phyloP scores from a whole-genome alignment of 129 eudicot genomes.

The Tagetes patula region DNA sequence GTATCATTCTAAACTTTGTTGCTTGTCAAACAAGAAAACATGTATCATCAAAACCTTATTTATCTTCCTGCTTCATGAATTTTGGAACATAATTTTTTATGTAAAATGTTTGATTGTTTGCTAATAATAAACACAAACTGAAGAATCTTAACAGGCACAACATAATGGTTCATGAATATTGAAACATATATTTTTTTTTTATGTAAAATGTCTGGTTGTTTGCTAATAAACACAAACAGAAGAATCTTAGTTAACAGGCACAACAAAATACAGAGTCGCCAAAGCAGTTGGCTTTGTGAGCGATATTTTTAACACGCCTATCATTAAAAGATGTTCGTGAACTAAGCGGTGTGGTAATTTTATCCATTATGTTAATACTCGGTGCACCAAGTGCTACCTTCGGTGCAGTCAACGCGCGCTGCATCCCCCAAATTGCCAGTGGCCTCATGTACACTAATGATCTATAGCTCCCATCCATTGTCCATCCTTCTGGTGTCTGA shows the following conservation, averaged over 20 bases:
- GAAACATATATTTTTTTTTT: neutral
- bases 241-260: slow-evolving; percentile 42
- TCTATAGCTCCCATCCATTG: slow-evolving; percentile 81
- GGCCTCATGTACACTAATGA: slow-evolving; percentile 97
- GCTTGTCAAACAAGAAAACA: slow-evolving; percentile 8
- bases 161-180: slow-evolving; percentile 27
- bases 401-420: slow-evolving; percentile 59
- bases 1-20: neutral
- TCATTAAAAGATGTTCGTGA: slow-evolving; percentile 44
- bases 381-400: slow-evolving; percentile 60
- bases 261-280: slow-evolving; percentile 55
- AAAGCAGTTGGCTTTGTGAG: slow-evolving; percentile 54
- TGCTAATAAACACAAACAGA: neutral
- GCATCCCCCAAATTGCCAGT: slow-evolving; percentile 94
- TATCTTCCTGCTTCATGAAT: slow-evolving; percentile 9
- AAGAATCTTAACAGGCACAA: slow-evolving; percentile 54
- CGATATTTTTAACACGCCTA: slow-evolving; percentile 46
- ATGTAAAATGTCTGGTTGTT: slow-evolving; percentile 2
- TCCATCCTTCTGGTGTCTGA: slow-evolving; percentile 97
- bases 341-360: slow-evolving; percentile 41
- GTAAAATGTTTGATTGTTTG: slow-evolving; percentile 9
- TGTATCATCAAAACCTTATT: neutral
- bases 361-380: slow-evolving; percentile 56
- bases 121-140: neutral
- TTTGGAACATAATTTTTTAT: neutral